phyloP scores from a whole-genome alignment of 2,329 filamentous ascomycete species.

The Huntiella abstrusa region DNA sequence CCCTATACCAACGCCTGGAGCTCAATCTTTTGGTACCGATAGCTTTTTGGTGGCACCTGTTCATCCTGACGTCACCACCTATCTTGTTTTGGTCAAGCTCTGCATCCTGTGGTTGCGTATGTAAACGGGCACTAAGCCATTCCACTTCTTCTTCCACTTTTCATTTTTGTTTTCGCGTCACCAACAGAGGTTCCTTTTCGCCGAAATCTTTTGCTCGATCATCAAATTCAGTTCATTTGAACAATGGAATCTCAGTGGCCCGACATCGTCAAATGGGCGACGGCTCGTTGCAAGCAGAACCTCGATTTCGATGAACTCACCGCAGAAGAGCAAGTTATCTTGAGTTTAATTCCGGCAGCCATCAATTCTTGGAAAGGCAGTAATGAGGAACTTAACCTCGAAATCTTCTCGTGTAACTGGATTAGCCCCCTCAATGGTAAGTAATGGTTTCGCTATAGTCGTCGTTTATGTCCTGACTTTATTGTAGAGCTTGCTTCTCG shows the following conservation, averaged over 20 bases:
- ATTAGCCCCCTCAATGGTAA: constrained; percentile 1
- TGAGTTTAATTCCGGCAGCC: constrained; percentile 1
- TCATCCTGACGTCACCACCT: neutral
- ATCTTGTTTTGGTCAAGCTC: neutral
- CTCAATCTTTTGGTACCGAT: neutral
- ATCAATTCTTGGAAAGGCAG: neutral
- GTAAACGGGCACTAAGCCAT: neutral
- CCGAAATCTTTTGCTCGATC: neutral
- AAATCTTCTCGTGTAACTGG: constrained; percentile 2
- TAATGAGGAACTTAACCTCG: neutral
- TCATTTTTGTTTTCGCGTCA: neutral
- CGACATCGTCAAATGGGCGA: constrained; percentile 6
- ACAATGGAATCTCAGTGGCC: constrained; percentile 1
- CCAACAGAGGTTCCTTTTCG: neutral
- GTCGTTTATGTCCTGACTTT: too few relatives aligned
- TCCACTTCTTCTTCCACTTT: neutral
- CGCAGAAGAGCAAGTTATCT: neutral
- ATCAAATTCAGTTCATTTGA: neutral
- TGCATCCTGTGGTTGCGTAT: neutral
- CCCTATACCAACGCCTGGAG: too few relatives aligned
- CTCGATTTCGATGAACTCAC: neutral
- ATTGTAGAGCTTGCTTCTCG: too few relatives aligned
- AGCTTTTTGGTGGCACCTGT: neutral
- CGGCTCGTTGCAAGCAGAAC: neutral
- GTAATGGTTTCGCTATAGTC: too few relatives aligned